Evolutionary conservation across 1,284 basidiomycete species (phyloP), one percentile per base, ranked within the genome.

Genomic region (Flammula alnicola): DNA sequence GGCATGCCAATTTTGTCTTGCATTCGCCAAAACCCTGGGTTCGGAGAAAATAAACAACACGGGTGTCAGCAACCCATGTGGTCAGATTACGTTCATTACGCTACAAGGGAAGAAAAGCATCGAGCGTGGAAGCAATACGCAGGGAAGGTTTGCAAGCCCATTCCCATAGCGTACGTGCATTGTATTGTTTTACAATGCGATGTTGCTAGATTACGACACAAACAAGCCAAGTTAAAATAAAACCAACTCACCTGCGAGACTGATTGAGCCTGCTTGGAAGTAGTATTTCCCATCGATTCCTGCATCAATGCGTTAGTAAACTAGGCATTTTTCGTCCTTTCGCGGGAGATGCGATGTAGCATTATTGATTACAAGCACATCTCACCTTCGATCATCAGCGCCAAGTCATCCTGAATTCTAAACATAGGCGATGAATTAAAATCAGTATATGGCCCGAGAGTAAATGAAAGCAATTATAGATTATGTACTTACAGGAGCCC

Each of bases 1-100:
- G 83, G 74, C 61, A 84, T 69, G 7, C 88, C 89, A 48, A 91
- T 79, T 68, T 92, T 91, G 67, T 91, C 89, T 49, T 78, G 63
- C 65, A 92, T 75, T 17, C 89, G 75, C 91, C 91, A 93, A 56
- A 81, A 85, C 6, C 90, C 88, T 88, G 56, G 44, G 33, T 49
- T 37, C n/a, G 38, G 29, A 22, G 36, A 23, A 36, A 31, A 40
- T 26, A 52, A 40, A 49, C 25, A 43, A 36, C 25, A 40, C 20
- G 23, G 20, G 31, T 39, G 43, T 33, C 35, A 44, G 36, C 41
- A 47, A 33, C 37, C 49, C 49, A 51, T 49, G 51, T 22, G 55
- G 49, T 53, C 45, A 51, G 17, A 41, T 46, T 51, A 48, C 47
- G 45, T 49, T 47, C n/a, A n/a, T n/a, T n/a, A n/a, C n/a, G n/a